Evolutionary conservation across 805 yeast genomes (phyloP).

Genomic region (Nakazawaea ambrosiae): DNA sequence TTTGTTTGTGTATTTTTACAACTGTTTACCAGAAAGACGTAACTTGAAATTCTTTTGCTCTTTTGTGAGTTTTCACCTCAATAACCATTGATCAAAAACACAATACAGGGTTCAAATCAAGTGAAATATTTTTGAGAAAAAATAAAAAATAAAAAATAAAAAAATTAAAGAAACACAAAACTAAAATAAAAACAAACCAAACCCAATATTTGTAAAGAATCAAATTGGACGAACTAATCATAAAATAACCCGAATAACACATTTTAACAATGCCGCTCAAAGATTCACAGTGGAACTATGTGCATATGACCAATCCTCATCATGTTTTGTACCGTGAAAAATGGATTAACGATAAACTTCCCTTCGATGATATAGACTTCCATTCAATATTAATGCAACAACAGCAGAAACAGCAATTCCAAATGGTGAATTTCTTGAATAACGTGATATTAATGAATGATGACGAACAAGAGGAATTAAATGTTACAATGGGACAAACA

Average conservation of each 20-base stretch:
- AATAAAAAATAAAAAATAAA: no score
- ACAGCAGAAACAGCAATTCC: constrained; percentile 9
- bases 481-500: constrained; percentile 3
- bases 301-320: constrained; percentile 24
- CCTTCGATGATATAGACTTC: constrained; percentile 25
- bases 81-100: no score
- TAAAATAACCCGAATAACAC: background rate
- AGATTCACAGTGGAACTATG: constrained; percentile 21
- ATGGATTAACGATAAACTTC: constrained; percentile 24
- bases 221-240: no score
- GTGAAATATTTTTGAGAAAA: no score
- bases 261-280: constrained; percentile 11
- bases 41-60: no score
- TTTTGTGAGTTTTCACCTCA: no score
- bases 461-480: constrained; percentile 9
- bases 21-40: no score
- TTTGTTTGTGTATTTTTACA: background rate
- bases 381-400: constrained; percentile 6
- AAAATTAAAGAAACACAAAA: background rate
- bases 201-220: no score
- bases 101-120: no score
- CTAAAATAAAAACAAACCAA: background rate
- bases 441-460: constrained; percentile 5
- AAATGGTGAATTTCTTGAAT: constrained; percentile 9
- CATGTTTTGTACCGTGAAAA: constrained; percentile 24